Evolutionary conservation across 352 stramenopile species (phyloP), one percentile per base, ranked within the genome.

Genomic region (Phytophthora brassicae): DNA sequence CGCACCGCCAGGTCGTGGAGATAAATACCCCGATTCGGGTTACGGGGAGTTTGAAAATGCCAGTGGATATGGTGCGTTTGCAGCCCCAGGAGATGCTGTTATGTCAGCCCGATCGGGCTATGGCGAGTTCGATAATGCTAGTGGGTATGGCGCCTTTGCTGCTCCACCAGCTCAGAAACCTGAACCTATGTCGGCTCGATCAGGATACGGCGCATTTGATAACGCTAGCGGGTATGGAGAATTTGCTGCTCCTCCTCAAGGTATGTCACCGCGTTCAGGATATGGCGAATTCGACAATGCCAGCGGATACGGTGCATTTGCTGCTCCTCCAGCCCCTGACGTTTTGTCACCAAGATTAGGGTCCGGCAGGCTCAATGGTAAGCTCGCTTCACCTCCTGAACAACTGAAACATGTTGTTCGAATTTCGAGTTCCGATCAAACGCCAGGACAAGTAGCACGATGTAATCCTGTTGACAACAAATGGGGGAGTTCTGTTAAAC

Each of bases 191-290:
- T 66, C 43, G 7, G 6, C 59, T 22, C 36, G 59, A 16, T 58
- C 56, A 17, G 56, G 56, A 2, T 64, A 64, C 29, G 56, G 57
- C 3, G 24, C 45, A 12, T 66, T 66, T 26, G 50, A 60, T 16
- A 56, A 66, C 33, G 71, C 58, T 1, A 86, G 68, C 16, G 71
- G 60, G 3, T 86, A 80, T 22, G 45, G 36, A 22, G 35, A 22
- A 28, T 61, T 61, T 47, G 42, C 41, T 14, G 28, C 51, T n/a
- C 51, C 51, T 19, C 38, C 39, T 33, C 23, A 3, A 31, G 38
- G 46, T 20, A 52, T 38, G 44, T 53, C 31, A 33, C 56, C 16
- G 65, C 24, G 31, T 45, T 78, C 58, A 43, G 65, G 66, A 17
- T 74, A 70, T 48, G 61, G 61, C 9, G 46, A 35, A n/a, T 70